Percentiles rank a stretch among this genome's conserved stretches.
Evolutionary conservation across 768 basidiomycete genomes (phyloP).

Genomic region (Steccherinum ochraceum): DNA sequence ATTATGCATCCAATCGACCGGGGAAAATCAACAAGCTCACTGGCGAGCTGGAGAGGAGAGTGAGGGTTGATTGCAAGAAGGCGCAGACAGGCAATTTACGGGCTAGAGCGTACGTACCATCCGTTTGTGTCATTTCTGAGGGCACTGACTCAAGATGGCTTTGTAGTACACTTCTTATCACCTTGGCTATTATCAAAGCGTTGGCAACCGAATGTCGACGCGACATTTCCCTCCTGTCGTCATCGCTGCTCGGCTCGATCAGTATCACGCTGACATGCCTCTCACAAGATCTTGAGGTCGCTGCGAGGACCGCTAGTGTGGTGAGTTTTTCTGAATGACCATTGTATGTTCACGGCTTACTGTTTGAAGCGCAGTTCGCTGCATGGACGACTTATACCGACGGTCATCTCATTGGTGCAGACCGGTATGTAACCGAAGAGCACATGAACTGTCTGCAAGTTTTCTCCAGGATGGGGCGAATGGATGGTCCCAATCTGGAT

Average conservation of each 20-base stretch:
- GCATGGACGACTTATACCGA: slow-evolving; percentile 92
- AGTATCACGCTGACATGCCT: slow-evolving; percentile 49
- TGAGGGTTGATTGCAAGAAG: slow-evolving; percentile 57
- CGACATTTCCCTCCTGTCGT: slow-evolving; percentile 71
- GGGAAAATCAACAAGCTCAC: slow-evolving; percentile 76
- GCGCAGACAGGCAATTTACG: slow-evolving; percentile 71
- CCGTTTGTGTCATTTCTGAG: slow-evolving; percentile 1
- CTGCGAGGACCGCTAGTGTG: slow-evolving; percentile 72
- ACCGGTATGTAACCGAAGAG: slow-evolving; percentile 57
- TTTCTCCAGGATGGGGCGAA: slow-evolving; percentile 58
- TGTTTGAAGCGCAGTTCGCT: slow-evolving; percentile 55
- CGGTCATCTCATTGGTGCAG: slow-evolving; percentile 75
- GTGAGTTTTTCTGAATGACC: slow-evolving; percentile 37
- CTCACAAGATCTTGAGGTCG: slow-evolving; percentile 65
- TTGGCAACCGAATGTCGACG: slow-evolving; percentile 83
- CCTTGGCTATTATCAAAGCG: slow-evolving; percentile 74
- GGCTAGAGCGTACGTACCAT: slow-evolving; percentile 63
- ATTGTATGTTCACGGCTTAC: not conserved
- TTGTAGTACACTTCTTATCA: slow-evolving; percentile 69
- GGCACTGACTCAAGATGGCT: not conserved
- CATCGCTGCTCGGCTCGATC: slow-evolving; percentile 61
- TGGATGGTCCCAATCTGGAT: slow-evolving; percentile 39
- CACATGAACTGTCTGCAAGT: slow-evolving; percentile 63
- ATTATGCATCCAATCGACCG: slow-evolving; percentile 80
- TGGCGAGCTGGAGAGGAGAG: slow-evolving; percentile 69